A percentile compares a stretch with the other conserved stretches of the same genome.
Conservation (phyloP, 2,329 filamentous ascomycete species). For the Colletotrichum musicola region DNA sequence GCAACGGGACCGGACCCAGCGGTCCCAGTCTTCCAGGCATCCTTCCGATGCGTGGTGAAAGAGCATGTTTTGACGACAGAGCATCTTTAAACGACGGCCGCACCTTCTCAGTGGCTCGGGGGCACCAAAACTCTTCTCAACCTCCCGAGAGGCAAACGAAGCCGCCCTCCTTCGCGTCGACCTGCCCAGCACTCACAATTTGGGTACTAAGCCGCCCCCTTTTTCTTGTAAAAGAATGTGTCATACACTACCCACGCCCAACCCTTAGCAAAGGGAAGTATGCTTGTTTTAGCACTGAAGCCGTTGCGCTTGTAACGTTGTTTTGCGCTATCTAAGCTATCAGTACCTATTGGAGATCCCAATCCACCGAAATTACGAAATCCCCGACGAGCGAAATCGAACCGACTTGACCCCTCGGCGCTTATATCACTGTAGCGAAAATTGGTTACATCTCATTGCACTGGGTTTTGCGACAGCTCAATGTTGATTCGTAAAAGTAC, state of each 20-base stretch:
- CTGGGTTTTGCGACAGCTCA: no score
- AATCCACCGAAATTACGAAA: no score
- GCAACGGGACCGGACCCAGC: neutral
- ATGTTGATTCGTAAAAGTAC: no score
- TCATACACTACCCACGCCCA: neutral
- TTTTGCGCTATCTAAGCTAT: no score
- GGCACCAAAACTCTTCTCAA: neutral
- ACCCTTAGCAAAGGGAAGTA: no score
- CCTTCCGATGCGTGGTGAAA: neutral
- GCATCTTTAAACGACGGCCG: conserved; percentile 10
- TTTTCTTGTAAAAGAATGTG: neutral
- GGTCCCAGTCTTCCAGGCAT: neutral
- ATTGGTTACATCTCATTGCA: no score
- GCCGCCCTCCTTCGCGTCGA: neutral
- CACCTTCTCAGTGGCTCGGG: neutral
- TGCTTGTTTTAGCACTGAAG: no score
- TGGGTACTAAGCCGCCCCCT: neutral
- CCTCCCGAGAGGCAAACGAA: neutral
- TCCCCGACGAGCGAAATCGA: no score
- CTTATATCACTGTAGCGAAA: no score
- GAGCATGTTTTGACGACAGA: conserved; percentile 24
- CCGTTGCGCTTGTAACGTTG: no score
- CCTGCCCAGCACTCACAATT: neutral
- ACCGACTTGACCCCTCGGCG: no score
- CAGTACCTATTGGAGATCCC: no score